Conservation (phyloP, 2,329 filamentous ascomycete genomes). For the Calonectria naviculata region DNA sequence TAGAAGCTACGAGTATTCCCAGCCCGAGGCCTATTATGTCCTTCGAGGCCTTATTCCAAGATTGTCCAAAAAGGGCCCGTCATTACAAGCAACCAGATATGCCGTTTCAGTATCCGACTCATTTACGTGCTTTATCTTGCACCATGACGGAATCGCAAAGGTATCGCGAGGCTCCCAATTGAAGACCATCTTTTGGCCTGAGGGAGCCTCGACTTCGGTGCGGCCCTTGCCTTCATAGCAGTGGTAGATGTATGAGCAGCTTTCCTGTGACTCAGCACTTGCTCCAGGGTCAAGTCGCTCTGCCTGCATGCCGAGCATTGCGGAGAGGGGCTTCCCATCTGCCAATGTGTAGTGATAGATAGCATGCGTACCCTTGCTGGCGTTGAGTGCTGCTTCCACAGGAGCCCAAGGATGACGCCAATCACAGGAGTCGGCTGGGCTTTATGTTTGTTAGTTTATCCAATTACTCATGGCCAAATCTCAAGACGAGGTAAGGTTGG, state of each 20-base stretch:
- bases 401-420: conserved; percentile 57
- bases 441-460: conserved; percentile 6
- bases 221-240: conserved; percentile 59
- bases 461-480: background rate
- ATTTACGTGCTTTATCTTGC: conserved; percentile 58
- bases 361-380: conserved; percentile 36
- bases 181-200: conserved; percentile 46
- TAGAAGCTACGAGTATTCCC: too few relatives aligned
- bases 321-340: conserved; percentile 49
- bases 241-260: conserved; percentile 63
- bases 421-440: conserved; percentile 48
- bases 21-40: background rate
- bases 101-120: conserved; percentile 39
- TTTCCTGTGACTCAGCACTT: conserved; percentile 54
- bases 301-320: conserved; percentile 59
- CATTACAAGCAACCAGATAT: conserved; percentile 49
- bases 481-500: too few relatives aligned
- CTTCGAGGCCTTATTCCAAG: conserved; percentile 33
- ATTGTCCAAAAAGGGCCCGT: conserved; percentile 46
- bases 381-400: conserved; percentile 54
- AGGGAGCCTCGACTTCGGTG: conserved; percentile 50
- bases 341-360: conserved; percentile 50
- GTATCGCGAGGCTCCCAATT: conserved; percentile 61
- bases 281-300: conserved; percentile 56
- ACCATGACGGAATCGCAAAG: conserved; percentile 65